Evolutionary conservation across 2,329 filamentous ascomycete genomes (phyloP).

Genomic region (Penicillium sp.): DNA sequence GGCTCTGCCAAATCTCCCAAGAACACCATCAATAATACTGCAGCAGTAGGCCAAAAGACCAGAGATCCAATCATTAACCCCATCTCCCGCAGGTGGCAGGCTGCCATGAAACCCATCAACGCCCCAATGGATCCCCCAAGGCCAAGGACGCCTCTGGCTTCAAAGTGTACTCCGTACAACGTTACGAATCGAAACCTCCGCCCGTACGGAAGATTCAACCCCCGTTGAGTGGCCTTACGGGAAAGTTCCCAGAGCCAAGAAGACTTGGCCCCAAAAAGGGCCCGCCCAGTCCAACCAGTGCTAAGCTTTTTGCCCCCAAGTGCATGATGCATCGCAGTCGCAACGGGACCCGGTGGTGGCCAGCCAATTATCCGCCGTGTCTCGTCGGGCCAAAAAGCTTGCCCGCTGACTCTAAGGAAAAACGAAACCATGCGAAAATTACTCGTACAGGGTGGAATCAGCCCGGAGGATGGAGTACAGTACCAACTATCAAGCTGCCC

Average conservation of each 20-base stretch:
- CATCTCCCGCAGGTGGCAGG: not conserved
- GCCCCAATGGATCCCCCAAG: not conserved
- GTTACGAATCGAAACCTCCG: not conserved
- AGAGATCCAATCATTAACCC: not conserved
- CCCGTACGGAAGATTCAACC: not conserved
- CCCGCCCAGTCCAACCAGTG: not conserved
- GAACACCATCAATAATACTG: not conserved
- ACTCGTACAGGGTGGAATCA: too few relatives aligned
- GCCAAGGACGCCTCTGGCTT: not conserved
- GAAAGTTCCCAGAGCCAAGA: not conserved
- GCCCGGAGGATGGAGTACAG: too few relatives aligned
- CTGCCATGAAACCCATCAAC: too few relatives aligned
- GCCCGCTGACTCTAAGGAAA: not conserved
- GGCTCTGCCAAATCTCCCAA: not conserved
- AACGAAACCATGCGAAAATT: too few relatives aligned
- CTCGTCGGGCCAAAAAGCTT: constrained; percentile 8
- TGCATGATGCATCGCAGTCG: not conserved
- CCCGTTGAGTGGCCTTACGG: too few relatives aligned
- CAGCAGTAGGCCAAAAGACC: not conserved
- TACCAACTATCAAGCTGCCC: not conserved
- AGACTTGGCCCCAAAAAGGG: not conserved
- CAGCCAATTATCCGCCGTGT: not conserved
- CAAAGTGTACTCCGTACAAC: not conserved
- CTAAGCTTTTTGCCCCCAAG: constrained; percentile 1
- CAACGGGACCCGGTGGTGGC: not conserved